Evolutionary conservation across 2,329 filamentous ascomycete genomes (phyloP), one percentile per base, ranked within the genome.

Genomic region (Microthyrium microscopicum): DNA sequence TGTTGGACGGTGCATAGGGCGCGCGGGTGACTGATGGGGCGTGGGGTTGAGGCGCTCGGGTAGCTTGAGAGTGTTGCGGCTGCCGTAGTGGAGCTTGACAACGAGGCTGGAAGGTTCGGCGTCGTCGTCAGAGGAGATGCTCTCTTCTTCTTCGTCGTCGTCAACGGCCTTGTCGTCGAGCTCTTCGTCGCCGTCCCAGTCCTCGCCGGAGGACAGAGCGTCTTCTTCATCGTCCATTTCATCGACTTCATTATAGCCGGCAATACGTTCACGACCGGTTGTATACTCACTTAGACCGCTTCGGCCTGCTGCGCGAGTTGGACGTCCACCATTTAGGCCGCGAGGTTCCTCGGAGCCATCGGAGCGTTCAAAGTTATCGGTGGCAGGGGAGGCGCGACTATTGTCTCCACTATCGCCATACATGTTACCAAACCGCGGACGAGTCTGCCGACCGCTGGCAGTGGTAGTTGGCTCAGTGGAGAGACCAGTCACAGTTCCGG

Each of bases 401-500:
- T 48, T 57, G 39, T 51, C 53, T 5, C 21, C 24, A 19, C 44
- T 44, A 40, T 77, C 71, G 9, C 70, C 72, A 34, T 78, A 80
- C 27, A 75, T 58, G 20, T 78, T 70, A 4, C 54, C 55, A 29
- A 63, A 64, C 6, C 75, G 72, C 29, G 77, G 71, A 42, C 73
- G 70, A 41, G 93, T 74, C 50, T 93, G 83, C 16, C 89, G 73
- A 16, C 89, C 89, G 50, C 84, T 93, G 16, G 82, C 76, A 3
- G 89, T 95, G 32, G 73, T 67, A 9, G 64, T 67, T 31, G 66
- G 80, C 60, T 55, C 76, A 17, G 62, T 52, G 4, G 67, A 61
- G 41, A 87, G 81, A 26, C 70, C 70, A 1, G 81, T 83, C 41
- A 73, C 73, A 7, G 73, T 66, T 25, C 76, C 70, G 2, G 79